A percentile compares a stretch with the other conserved stretches of the same genome.
phyloP scores from a whole-genome alignment of 1,284 basidiomycete genomes.

The Ceraceosorus guamensis region DNA sequence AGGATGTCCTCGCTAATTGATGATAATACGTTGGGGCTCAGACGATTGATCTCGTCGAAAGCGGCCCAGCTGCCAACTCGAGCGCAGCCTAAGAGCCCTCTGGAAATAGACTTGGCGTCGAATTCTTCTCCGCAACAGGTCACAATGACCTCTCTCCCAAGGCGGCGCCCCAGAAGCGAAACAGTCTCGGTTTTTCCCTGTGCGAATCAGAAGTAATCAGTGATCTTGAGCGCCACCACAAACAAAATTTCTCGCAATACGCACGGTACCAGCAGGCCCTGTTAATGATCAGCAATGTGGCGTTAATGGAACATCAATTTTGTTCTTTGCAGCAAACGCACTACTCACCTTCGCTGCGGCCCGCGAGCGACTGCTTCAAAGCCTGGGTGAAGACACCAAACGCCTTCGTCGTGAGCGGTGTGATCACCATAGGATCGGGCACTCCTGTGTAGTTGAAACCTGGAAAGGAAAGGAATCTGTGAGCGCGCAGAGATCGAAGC shows the following conservation, averaged over 20 bases:
- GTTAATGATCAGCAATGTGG: too few species aligned
- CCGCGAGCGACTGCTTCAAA: slow-evolving; percentile 85
- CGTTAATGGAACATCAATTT: too few species aligned
- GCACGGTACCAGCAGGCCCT: slow-evolving; percentile 76
- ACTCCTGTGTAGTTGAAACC: slow-evolving; percentile 97
- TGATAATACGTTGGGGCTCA: slow-evolving; percentile 94
- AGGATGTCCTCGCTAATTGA: slow-evolving; percentile 99
- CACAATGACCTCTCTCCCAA: slow-evolving; percentile 93
- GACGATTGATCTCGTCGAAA: slow-evolving; percentile 62
- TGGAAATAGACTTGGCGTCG: slow-evolving; percentile 99
- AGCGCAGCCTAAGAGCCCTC: slow-evolving; percentile 95
- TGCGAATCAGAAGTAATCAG: slow-evolving; percentile 48
- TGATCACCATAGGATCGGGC: slow-evolving; percentile 92
- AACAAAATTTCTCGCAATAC: slow-evolving; percentile 47
- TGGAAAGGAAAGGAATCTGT: too few species aligned
- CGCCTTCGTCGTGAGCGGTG: slow-evolving; percentile 93
- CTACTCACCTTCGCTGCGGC: slow-evolving; percentile 59
- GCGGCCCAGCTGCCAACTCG: slow-evolving; percentile 84
- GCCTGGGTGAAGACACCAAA: slow-evolving; percentile 96
- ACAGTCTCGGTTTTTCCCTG: slow-evolving; percentile 91
- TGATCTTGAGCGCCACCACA: too few species aligned
- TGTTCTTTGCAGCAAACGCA: too few species aligned
- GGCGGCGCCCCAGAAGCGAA: slow-evolving; percentile 93
- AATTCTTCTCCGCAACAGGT: slow-evolving; percentile 99
- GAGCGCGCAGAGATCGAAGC: too few species aligned